These are phyloP conservation scores for Trichoderma sp. DNA, from an alignment of 2,329 filamentous ascomycete species.

Conservation along the genomic window DNA sequence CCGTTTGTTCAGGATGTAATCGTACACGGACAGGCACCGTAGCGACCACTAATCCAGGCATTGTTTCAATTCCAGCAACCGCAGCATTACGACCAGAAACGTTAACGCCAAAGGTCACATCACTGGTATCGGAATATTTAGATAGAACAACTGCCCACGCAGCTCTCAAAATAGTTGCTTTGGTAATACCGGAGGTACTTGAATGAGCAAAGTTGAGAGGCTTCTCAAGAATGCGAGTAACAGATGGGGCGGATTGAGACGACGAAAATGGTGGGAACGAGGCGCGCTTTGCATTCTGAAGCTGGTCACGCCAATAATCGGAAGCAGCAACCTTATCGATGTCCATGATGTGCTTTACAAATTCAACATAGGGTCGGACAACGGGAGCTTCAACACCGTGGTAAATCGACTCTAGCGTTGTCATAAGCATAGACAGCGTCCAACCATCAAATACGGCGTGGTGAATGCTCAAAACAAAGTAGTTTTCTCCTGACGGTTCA, in stretches of 20 bases:
- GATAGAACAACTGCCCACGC: conserved; percentile 29
- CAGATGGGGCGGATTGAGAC: background rate
- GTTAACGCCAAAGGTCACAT: conserved; percentile 30
- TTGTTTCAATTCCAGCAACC: conserved; percentile 27
- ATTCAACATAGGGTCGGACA: conserved; percentile 20
- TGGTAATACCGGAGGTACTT: conserved; percentile 13
- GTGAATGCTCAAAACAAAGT: conserved; percentile 20
- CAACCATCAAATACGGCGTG: conserved; percentile 29
- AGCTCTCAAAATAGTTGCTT: conserved; percentile 26
- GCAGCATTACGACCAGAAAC: conserved; percentile 31
- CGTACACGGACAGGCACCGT: conserved; percentile 31
- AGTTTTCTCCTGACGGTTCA: conserved; percentile 18
- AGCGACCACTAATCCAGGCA: conserved; percentile 32
- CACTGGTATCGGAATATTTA: conserved; percentile 22
- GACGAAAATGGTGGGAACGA: background rate
- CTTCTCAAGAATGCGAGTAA: conserved; percentile 5
- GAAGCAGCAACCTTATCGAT: background rate
- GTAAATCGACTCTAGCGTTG: conserved; percentile 2
- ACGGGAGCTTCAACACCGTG: background rate
- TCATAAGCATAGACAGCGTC: conserved; percentile 12
- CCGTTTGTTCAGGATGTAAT: conserved; percentile 12
- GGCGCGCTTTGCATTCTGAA: conserved; percentile 10
- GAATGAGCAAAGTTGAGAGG: background rate
- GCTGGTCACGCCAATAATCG: conserved; percentile 2
- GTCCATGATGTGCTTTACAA: conserved; percentile 18